Conservation (phyloP, 108 stramenopile species). For the Skeletonema potamos region DNA sequence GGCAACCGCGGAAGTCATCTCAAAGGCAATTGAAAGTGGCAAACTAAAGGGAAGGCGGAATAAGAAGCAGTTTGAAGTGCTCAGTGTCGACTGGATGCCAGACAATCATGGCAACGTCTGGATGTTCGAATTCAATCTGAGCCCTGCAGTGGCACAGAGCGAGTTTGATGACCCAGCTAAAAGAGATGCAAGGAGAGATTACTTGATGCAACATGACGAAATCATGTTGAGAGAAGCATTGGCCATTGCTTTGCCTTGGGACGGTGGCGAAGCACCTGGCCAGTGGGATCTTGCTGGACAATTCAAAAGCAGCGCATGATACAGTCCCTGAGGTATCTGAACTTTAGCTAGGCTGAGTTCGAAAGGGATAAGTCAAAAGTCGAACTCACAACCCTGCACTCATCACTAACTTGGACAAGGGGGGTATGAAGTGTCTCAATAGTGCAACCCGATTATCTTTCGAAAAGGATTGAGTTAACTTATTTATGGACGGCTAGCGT, state of each 20-base stretch:
- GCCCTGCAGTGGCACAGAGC: constrained; percentile 5
- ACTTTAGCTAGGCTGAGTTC: too few species aligned
- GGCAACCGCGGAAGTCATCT: constrained; percentile 20
- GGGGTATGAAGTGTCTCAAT: too few species aligned
- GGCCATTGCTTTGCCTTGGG: constrained; percentile 4
- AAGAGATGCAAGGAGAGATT: constrained; percentile 2
- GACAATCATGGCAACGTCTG: constrained; percentile 40
- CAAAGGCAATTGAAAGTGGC: constrained; percentile 33
- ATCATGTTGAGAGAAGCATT: constrained; percentile 1
- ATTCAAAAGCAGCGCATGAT: background rate
- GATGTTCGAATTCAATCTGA: constrained; percentile 51
- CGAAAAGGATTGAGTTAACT: too few species aligned
- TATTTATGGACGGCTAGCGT: too few species aligned
- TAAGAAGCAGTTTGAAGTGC: constrained; percentile 52
- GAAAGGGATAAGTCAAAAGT: too few species aligned
- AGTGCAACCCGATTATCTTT: too few species aligned
- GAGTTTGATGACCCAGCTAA: background rate
- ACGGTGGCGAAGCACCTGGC: constrained; percentile 1
- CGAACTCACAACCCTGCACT: too few species aligned
- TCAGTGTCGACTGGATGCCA: constrained; percentile 46
- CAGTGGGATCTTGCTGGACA: constrained; percentile 1
- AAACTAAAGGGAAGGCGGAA: constrained; percentile 19
- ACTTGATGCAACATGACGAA: constrained; percentile 10
- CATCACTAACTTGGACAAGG: too few species aligned
- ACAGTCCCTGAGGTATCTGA: background rate